Percentiles rank a stretch among this genome's conserved stretches.
These are phyloP conservation scores for Pseudevernia furfuracea DNA, from an alignment of 495 filamentous ascomycete genomes.

Conservation along the genomic window DNA sequence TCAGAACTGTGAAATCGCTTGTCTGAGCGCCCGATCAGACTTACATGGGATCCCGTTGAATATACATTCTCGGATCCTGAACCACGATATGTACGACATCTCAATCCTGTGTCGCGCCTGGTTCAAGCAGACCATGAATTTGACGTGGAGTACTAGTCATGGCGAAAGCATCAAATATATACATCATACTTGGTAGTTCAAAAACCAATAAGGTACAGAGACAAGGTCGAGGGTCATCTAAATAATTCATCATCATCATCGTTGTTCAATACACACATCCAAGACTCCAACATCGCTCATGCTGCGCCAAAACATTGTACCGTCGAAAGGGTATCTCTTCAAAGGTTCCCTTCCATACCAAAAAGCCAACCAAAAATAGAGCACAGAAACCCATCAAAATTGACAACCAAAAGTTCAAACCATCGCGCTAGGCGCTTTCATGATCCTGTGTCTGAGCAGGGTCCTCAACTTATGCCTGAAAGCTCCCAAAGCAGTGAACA, in stretches of 20 bases:
- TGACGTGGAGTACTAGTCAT: not conserved
- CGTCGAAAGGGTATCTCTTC: not conserved
- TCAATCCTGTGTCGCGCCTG: not conserved
- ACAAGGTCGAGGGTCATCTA: not conserved
- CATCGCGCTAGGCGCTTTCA: conserved; percentile 6
- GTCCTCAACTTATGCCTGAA: conserved; percentile 19
- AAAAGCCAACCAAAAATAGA: not conserved
- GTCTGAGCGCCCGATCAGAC: not conserved
- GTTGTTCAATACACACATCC: not conserved
- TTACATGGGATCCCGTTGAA: not conserved
- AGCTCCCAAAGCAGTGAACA: conserved; percentile 23
- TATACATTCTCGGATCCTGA: not conserved
- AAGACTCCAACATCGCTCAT: not conserved
- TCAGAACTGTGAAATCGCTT: not conserved
- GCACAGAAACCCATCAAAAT: not conserved
- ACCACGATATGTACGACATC: not conserved
- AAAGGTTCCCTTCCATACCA: not conserved
- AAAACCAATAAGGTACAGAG: not conserved
- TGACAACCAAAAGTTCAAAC: not conserved
- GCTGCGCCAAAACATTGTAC: not conserved
- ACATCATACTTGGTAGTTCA: not conserved
- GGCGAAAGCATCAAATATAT: not conserved
- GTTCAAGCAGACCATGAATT: not conserved
- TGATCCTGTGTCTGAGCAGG: conserved; percentile 11
- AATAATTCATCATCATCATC: not conserved